Percentiles rank a stretch among this genome's conserved stretches.
phyloP scores from a whole-genome alignment of 2,329 filamentous ascomycete species.

The Sarocladium strictum region DNA sequence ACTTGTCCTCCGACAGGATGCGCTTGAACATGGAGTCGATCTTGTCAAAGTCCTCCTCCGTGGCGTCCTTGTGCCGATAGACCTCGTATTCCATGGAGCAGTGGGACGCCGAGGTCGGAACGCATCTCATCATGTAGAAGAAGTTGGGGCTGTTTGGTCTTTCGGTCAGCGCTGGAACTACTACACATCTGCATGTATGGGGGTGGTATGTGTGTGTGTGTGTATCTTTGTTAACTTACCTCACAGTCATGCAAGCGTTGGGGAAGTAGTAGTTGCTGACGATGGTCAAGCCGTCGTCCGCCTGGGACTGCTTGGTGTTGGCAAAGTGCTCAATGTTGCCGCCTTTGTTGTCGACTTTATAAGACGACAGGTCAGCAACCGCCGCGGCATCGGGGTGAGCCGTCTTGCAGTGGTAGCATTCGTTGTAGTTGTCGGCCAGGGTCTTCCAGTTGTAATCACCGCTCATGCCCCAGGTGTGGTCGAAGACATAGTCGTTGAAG shows the following conservation, averaged over 20 bases:
- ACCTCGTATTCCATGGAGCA: constrained; percentile 58
- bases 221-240: constrained; percentile 30
- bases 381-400: constrained; percentile 52
- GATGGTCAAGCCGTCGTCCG: constrained; percentile 38
- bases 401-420: constrained; percentile 58
- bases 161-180: neutral
- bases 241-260: constrained; percentile 43
- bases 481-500: constrained; percentile 49
- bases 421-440: constrained; percentile 59
- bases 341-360: constrained; percentile 42
- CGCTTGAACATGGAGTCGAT: constrained; percentile 57
- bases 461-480: constrained; percentile 52
- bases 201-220: neutral
- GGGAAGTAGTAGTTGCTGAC: constrained; percentile 44
- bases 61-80: constrained; percentile 54
- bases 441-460: constrained; percentile 56
- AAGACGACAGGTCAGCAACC: constrained; percentile 51
- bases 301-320: constrained; percentile 40
- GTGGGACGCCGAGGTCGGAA: constrained; percentile 44
- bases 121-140: constrained; percentile 58
- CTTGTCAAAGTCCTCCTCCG: constrained; percentile 50
- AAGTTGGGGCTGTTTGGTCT: constrained; percentile 43
- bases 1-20: constrained; percentile 60
- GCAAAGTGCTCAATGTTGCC: constrained; percentile 46
- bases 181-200: neutral